Evolutionary conservation across 2,329 filamentous ascomycete genomes (phyloP), one percentile per base, ranked within the genome.

Genomic region (Calonectria crousiana): DNA sequence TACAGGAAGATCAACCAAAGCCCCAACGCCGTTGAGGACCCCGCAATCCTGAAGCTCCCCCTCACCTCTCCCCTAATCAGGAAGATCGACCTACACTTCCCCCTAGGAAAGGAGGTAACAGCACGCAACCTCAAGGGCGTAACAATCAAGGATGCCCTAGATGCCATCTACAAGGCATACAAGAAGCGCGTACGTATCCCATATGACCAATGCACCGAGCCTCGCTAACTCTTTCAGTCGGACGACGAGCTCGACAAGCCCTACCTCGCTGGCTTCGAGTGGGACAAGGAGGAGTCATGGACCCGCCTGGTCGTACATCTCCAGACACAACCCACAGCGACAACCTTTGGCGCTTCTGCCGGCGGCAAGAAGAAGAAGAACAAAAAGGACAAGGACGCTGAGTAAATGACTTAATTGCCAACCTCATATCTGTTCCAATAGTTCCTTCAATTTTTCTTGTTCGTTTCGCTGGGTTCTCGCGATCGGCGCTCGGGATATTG

Each of bases 101-200:
- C 95, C 20, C 89, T 97, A 68, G 96, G 96, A 67, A 91, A 97
- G 71, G 93, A 96, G 83, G 94, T 98, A 78, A 95, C 94, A 38
- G 96, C 95, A 83, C 92, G 96, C 82, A 98, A 98, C 87, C 88
- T 96, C 81, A 96, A 96, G 86, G 96, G 96, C 71, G 95, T 98
- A 79, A 98, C 96, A 72, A 96, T 98, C 90, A 98, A 98, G 89
- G 96, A 98, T 86, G 95, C 95, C 73, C 84, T 98, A 85, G 96
- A 98, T 85, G 96, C 95, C 82, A 98, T 98, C 87, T 90, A 98
- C 90, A 98, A 98, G 90, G 92, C 94, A 80, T 98, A 95, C 90
- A 98, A 97, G 91, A 98, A 98, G 92, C 94, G 96, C 91, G 96
- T 96, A 86, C 80, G 92, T 85, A 28, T 18, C 20, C 34, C 51